Conservation (phyloP, 345 rosid genomes). For the Moricandia arvensis region DNA sequence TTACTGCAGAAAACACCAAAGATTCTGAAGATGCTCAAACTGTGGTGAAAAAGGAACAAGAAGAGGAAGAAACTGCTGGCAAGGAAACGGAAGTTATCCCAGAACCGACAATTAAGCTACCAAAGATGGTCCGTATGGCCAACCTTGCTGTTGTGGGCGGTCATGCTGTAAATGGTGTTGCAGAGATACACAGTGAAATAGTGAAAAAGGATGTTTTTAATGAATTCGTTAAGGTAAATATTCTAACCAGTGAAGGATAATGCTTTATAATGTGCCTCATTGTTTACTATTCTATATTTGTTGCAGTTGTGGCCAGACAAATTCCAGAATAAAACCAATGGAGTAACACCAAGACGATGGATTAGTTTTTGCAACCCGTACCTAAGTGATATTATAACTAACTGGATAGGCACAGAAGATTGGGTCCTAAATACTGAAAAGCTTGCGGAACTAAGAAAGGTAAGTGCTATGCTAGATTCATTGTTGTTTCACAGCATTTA, state of each 20-base stretch:
- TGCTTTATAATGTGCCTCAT: not conserved
- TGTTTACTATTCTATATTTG: slow-evolving; percentile 10
- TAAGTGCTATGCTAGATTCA: slow-evolving; percentile 30
- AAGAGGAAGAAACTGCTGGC: slow-evolving; percentile 37
- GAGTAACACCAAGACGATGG: slow-evolving; percentile 86
- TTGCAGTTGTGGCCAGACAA: slow-evolving; percentile 72
- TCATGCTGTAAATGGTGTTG: slow-evolving; percentile 78
- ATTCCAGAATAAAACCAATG: slow-evolving; percentile 80
- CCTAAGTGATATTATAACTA: slow-evolving; percentile 62
- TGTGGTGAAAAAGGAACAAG: too few relatives aligned
- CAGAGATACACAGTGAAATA: slow-evolving; percentile 54
- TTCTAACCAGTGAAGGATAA: slow-evolving; percentile 5
- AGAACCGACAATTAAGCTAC: slow-evolving; percentile 44
- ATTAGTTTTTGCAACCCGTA: slow-evolving; percentile 68
- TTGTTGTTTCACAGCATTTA: too few relatives aligned
- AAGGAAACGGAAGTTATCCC: slow-evolving; percentile 41
- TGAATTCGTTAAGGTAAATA: slow-evolving; percentile 57
- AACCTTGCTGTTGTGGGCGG: slow-evolving; percentile 65
- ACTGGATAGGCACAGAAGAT: slow-evolving; percentile 72
- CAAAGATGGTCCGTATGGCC: slow-evolving; percentile 68
- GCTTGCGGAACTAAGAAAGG: slow-evolving; percentile 59
- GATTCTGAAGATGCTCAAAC: slow-evolving; percentile 40
- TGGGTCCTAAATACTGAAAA: slow-evolving; percentile 70
- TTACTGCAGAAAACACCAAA: slow-evolving; percentile 28
- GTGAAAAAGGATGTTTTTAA: slow-evolving; percentile 67